Evolutionary conservation across 495 filamentous ascomycete species (phyloP), one percentile per base, ranked within the genome.

Genomic region (Talaromyces nanjingensis): DNA sequence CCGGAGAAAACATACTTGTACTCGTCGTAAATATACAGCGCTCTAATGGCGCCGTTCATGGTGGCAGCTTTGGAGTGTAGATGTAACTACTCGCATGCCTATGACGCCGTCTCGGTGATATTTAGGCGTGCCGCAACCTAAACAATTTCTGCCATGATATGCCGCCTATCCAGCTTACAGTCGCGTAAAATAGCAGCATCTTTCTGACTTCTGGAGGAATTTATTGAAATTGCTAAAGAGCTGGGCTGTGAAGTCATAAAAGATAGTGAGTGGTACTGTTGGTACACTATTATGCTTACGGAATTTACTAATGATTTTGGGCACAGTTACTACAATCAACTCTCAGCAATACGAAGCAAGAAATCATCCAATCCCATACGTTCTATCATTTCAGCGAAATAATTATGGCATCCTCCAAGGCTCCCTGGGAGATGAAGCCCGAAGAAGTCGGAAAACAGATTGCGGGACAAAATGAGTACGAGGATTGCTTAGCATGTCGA

Each of bases 1-100:
- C 24, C 37, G 54, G n/a, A 39, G n/a, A 20, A n/a, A 49, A 68
- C 81, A 70, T 76, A 94, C 92, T 91, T 92, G 74, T 90, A 83
- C 78, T 96, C 91, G 82, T 97, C 91, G 74, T 88, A 96, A 72
- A 98, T 92, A 82, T 97, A 96, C 70, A 98, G 79, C 69, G 94
- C 94, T 83, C 97, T 93, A 70, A 98, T 89, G 73, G 89, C 86
- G 77, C 89, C 86, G 83, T 87, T 91, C 86, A 91, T 91, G 65
- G 65, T 79, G 68, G 54, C 67, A 67, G 66, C 68, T 60, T 33
- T 52, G 20, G 25, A 18, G 27, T 22, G 39, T 52, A 16, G 47
- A 37, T n/a, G 56, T 59, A 56, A 56, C 22, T 47, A 24, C 60
- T 64, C 64, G 68, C 70, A 70, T 69, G 64, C 39, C 59, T 56